Evolutionary conservation across 495 filamentous ascomycete species (phyloP), one percentile per base, ranked within the genome.

Genomic region (Chaetomium fimeti): DNA sequence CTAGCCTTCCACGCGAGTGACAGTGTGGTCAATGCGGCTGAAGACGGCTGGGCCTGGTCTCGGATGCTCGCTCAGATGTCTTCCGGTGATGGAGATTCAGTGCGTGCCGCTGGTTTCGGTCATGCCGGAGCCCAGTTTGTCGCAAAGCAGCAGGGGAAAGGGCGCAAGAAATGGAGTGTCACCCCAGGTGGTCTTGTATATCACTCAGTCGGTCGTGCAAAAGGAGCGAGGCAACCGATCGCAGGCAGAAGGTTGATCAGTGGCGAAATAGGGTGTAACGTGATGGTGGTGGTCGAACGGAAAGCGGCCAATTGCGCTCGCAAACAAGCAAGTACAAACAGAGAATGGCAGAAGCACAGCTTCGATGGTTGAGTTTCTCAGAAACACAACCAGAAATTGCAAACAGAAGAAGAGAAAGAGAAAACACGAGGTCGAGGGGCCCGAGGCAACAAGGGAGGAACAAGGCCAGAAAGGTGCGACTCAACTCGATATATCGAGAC

Each of bases 321-420:
- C 20, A 65, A 59, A 57, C 52, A 56, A 36, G 29, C n/a, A 62
- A 59, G 24, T 13, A 40, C 49, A 57, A 65, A 52, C 36, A 27
- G 32, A 63, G 42, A 57, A 63, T 43, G 6, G 15, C 62, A 58
- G 62, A 69, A 69, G 67, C 59, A 56, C 62, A 65, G 63, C 67
- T 69, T 69, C 62, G 20, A 15, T 12, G 27, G 42, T 29, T 38
- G 45, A 25, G 25, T 16, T 38, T 7, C 22, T 13, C n/a, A 45
- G 27, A 27, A 29, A 56, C 40, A 20, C 18, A 38, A 38, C 25
- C 12, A 49, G 20, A 49, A 63, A 45, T 24, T 20, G 61, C 40
- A 48, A 61, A 61, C 22, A 29, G 15, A 53, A 63, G 49, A 60
- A 20, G 29, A 20, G 58, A 64, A 32, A 29, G 28, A n/a, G 57